Conservation (phyloP, 179 eudicot species). For the Sideroxylon spinosum region DNA sequence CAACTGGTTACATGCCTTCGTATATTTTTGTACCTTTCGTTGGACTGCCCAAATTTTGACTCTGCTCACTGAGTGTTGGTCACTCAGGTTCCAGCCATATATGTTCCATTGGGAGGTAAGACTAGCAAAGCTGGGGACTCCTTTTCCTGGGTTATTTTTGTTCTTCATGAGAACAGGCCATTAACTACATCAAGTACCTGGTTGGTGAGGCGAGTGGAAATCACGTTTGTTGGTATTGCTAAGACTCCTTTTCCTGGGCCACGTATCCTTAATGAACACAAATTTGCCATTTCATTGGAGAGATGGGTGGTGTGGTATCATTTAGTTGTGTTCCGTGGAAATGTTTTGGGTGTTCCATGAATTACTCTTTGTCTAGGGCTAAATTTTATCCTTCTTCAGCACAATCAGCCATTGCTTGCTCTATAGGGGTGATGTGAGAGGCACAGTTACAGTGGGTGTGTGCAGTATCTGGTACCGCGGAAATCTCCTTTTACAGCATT, state of each 20-base stretch:
- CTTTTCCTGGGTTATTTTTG: not conserved
- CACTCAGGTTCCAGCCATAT: not conserved
- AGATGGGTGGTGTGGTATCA: not conserved
- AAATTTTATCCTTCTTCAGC: not conserved
- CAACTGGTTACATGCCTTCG: too few species aligned
- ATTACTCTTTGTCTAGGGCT: not conserved
- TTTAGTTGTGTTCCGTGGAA: not conserved
- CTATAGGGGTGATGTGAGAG: not conserved
- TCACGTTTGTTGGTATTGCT: not conserved
- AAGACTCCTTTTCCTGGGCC: not conserved
- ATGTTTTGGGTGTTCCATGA: not conserved
- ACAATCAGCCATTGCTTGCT: not conserved
- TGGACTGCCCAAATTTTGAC: too few species aligned
- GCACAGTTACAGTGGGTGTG: not conserved
- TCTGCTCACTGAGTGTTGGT: not conserved
- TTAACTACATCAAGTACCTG: not conserved
- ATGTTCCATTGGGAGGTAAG: not conserved
- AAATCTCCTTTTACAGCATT: not conserved
- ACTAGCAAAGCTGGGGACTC: not conserved
- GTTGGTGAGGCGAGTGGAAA: not conserved
- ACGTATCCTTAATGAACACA: not conserved
- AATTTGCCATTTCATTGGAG: not conserved
- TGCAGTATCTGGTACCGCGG: not conserved
- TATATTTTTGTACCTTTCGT: too few species aligned
- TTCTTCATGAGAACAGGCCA: not conserved